A percentile compares a stretch with the other conserved stretches of the same genome.
Evolutionary conservation across 2,329 filamentous ascomycete species (phyloP).

Genomic region (Pseudocercospora crystallina): DNA sequence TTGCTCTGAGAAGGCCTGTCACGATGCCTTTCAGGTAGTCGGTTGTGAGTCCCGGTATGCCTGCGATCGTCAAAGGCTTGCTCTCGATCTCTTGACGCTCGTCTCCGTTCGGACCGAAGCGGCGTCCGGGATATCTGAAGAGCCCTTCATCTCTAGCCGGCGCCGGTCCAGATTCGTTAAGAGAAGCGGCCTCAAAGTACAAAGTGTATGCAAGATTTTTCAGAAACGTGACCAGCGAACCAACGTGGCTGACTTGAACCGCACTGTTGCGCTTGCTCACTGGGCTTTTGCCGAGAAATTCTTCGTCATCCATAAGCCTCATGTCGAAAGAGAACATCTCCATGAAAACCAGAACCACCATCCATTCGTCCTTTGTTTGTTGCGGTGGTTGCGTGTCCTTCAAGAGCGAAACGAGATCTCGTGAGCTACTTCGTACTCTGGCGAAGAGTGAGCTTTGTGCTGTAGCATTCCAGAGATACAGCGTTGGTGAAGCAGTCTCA

Average conservation of each 20-base stretch:
- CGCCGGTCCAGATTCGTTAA: constrained; percentile 21
- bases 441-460: constrained; percentile 58
- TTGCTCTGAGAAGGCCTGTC: constrained; percentile 76
- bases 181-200: constrained; percentile 76
- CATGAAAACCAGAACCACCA: constrained; percentile 82
- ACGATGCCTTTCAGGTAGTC: constrained; percentile 77
- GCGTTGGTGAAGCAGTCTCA: constrained; percentile 62
- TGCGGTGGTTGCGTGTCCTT: constrained; percentile 34
- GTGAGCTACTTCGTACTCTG: constrained; percentile 57
- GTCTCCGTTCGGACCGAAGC: constrained; percentile 6
- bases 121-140: constrained; percentile 1
- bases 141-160: constrained; percentile 17
- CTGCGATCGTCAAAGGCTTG: constrained; percentile 52
- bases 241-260: constrained; percentile 69
- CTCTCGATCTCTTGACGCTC: constrained; percentile 23
- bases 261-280: constrained; percentile 57
- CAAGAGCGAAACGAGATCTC: constrained; percentile 58
- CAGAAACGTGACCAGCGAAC: constrained; percentile 74
- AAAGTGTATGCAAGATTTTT: constrained; percentile 89
- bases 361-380: constrained; percentile 69
- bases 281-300: constrained; percentile 60
- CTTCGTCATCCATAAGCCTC: constrained; percentile 92
- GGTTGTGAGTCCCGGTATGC: constrained; percentile 70
- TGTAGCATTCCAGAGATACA: constrained; percentile 79
- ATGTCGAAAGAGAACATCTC: constrained; percentile 93